Percentiles rank a stretch among this genome's conserved stretches.
Evolutionary conservation across 2,329 filamentous ascomycete species (phyloP).

Genomic region (Decorospora gaudefroyi): DNA sequence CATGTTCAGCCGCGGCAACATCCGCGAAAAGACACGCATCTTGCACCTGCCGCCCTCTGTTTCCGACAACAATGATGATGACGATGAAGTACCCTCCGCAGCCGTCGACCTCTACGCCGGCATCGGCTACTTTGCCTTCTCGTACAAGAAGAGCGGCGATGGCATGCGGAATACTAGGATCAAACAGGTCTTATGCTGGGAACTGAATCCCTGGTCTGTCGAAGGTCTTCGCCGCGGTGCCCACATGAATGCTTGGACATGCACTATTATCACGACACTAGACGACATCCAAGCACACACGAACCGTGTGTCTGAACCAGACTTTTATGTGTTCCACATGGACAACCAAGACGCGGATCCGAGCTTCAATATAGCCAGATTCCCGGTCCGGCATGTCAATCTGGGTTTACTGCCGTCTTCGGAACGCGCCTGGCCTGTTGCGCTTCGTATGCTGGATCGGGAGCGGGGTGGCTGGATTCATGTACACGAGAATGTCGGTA

Average conservation of each 20-base stretch:
- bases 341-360: constrained; percentile 45
- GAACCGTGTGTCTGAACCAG: no score
- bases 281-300: no score
- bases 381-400: constrained; percentile 61
- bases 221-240: constrained; percentile 53
- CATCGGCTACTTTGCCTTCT: constrained; percentile 92
- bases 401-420: constrained; percentile 62
- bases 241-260: constrained; percentile 48
- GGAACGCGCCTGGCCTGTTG: constrained; percentile 54
- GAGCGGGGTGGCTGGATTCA: constrained; percentile 60
- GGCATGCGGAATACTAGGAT: constrained; percentile 63
- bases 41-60: constrained; percentile 59
- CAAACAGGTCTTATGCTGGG: constrained; percentile 76
- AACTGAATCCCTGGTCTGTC: constrained; percentile 68
- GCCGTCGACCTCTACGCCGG: constrained; percentile 84
- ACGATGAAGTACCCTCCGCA: constrained; percentile 22
- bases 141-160: constrained; percentile 70
- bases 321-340: constrained; percentile 50
- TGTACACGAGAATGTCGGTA: constrained; percentile 63
- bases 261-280: constrained; percentile 11
- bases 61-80: constrained; percentile 24
- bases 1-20: constrained; percentile 92
- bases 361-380: constrained; percentile 15
- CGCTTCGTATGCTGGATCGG: constrained; percentile 54
- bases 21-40: constrained; percentile 83